Conservation (phyloP, 768 basidiomycete species). For the Panaeolus cyanescens region DNA sequence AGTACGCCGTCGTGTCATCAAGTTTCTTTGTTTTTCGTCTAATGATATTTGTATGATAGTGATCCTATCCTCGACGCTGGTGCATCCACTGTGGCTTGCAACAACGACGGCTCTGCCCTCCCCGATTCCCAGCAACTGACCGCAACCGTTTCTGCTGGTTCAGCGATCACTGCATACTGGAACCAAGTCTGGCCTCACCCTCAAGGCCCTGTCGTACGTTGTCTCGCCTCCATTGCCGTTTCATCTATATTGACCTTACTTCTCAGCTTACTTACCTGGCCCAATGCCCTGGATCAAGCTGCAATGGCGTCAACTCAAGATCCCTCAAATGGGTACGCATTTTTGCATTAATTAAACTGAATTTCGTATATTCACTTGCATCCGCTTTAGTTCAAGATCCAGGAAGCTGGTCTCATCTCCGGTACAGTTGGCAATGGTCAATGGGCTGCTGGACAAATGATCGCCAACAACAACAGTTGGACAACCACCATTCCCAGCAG, state of each 20-base stretch:
- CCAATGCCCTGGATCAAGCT: constrained; percentile 43
- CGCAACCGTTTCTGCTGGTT: constrained; percentile 43
- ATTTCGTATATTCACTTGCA: not conserved
- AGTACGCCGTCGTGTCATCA: constrained; percentile 23
- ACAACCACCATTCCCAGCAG: constrained; percentile 45
- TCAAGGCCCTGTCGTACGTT: constrained; percentile 43
- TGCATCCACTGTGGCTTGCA: constrained; percentile 42
- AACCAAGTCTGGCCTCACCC: constrained; percentile 47
- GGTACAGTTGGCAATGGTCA: constrained; percentile 39
- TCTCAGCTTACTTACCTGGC: constrained; percentile 47
- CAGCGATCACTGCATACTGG: constrained; percentile 45
- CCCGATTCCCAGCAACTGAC: constrained; percentile 37
- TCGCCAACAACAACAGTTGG: constrained; percentile 44
- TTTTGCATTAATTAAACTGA: not conserved
- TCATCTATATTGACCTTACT: not conserved
- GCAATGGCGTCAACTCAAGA: constrained; percentile 38
- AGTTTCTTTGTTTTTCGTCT: not conserved
- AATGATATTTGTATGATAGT: constrained; percentile 18
- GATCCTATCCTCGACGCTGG: constrained; percentile 43
- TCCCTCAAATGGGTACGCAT: constrained; percentile 42
- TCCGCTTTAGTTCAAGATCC: constrained; percentile 43
- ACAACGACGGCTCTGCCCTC: constrained; percentile 44
- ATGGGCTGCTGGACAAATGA: constrained; percentile 49
- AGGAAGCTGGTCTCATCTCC: constrained; percentile 45
- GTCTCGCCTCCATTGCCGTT: not conserved